Evolutionary conservation across 2,329 filamentous ascomycete genomes (phyloP).

Genomic region (Curvularia verruculosa): DNA sequence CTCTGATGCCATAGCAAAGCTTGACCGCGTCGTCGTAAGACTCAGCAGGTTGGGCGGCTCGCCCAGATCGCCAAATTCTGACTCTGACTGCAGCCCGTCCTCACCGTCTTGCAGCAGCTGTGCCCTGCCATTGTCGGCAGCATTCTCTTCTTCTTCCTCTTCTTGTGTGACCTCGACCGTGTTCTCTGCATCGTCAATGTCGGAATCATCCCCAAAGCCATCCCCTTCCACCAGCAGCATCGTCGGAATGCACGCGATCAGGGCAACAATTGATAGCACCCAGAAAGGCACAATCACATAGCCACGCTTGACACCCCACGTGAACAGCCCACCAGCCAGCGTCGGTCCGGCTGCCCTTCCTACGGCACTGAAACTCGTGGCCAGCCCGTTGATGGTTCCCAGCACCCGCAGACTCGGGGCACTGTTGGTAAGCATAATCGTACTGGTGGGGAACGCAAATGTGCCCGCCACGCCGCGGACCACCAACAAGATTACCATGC

Average conservation of each 20-base stretch:
- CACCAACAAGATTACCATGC: slow-evolving; percentile 70
- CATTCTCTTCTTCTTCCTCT: slow-evolving; percentile 24
- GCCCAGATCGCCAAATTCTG: slow-evolving; percentile 46
- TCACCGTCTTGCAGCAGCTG: slow-evolving; percentile 11
- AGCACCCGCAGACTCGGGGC: slow-evolving; percentile 76
- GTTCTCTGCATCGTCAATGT: slow-evolving; percentile 45
- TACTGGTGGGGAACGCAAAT: slow-evolving; percentile 86
- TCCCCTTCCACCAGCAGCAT: slow-evolving; percentile 77
- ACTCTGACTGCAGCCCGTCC: slow-evolving; percentile 38
- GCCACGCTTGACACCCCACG: slow-evolving; percentile 73
- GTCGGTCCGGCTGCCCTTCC: slow-evolving; percentile 82
- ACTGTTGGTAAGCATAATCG: slow-evolving; percentile 89
- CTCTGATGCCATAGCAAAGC: slow-evolving; percentile 30
- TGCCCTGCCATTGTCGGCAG: background rate
- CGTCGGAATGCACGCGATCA: slow-evolving; percentile 72
- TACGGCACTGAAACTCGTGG: slow-evolving; percentile 79
- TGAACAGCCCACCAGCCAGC: slow-evolving; percentile 73
- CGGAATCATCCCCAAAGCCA: slow-evolving; percentile 60
- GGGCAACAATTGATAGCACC: slow-evolving; percentile 69
- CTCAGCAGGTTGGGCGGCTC: slow-evolving; percentile 44
- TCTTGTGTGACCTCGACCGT: slow-evolving; percentile 18
- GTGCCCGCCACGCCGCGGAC: slow-evolving; percentile 77
- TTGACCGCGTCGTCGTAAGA: slow-evolving; percentile 39
- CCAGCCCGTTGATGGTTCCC: slow-evolving; percentile 89
- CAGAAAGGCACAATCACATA: slow-evolving; percentile 84